Evolutionary conservation across 306 rosid genomes (phyloP).

Genomic region (Prunus armeniaca): DNA sequence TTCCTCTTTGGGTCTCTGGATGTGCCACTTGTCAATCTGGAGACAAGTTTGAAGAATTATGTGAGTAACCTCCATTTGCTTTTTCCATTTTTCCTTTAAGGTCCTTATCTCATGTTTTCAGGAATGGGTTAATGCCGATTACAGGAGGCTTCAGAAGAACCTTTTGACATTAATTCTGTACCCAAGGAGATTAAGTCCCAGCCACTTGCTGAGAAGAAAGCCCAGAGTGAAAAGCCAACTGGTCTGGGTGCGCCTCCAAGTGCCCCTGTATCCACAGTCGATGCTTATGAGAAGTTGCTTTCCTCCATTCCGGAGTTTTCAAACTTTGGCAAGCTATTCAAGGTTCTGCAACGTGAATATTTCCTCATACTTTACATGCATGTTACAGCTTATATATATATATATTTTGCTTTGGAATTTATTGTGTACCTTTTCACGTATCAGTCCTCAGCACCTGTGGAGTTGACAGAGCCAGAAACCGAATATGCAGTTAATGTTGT

Average conservation of each 20-base stretch:
- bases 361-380: slow-evolving; percentile 14
- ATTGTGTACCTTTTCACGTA: slow-evolving; percentile 26
- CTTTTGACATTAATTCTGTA: slow-evolving; percentile 77
- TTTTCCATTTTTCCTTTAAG: slow-evolving; percentile 13
- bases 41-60: slow-evolving; percentile 78
- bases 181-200: slow-evolving; percentile 87
- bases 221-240: slow-evolving; percentile 82
- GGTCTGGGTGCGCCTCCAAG: slow-evolving; percentile 81
- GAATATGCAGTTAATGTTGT: slow-evolving; percentile 96
- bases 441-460: slow-evolving; percentile 97
- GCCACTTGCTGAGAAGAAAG: slow-evolving; percentile 92
- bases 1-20: slow-evolving; percentile 90
- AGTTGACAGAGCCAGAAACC: slow-evolving; percentile 94
- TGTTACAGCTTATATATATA: not conserved
- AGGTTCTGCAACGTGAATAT: slow-evolving; percentile 47
- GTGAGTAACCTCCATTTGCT: slow-evolving; percentile 40
- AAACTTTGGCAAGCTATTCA: slow-evolving; percentile 81
- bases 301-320: slow-evolving; percentile 71
- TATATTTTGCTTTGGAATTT: not conserved
- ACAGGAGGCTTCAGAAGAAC: slow-evolving; percentile 89
- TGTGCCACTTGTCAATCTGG: slow-evolving; percentile 83
- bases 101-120: slow-evolving; percentile 29
- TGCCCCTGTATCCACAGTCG: slow-evolving; percentile 70
- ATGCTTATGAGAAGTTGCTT: slow-evolving; percentile 76
- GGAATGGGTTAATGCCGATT: slow-evolving; percentile 31